Base-by-base conservation (phyloP, 148 eudicot genomes). In the Camellia granthamiana region DNA sequence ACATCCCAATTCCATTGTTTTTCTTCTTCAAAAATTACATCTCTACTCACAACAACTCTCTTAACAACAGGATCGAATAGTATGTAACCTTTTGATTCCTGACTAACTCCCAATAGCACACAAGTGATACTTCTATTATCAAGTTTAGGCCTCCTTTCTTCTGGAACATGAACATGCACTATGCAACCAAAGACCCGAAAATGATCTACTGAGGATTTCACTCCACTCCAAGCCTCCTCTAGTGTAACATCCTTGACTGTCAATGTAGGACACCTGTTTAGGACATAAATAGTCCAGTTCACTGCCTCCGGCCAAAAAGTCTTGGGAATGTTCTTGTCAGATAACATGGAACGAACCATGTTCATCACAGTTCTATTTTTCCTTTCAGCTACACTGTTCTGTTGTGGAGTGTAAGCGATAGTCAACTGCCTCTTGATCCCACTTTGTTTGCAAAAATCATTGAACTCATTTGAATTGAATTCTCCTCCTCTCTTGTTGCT, bases 401-500 rank as follows among this genome's bases (percentile, higher is more conserved):
- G 14, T 58, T 6, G 16, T 0, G 61, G 16, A 11, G 16, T 58
- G 12, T 11, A 58, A 10, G 16, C 15, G 14, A 0, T 14, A 13
- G 15, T 58, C 16, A 11, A 58, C 16, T 58, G 3, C 61, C 61
- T 58, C 9, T 58, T 1, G 61, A 11, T 14, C 3, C 14, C 14
- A 58, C 15, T 11, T 58, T 14, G 14, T 58, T 3, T 3, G 1
- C 14, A 79, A 19, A 69, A 79, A 2, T 79, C 47, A 2, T 38
- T 59, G 68, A 79, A 79, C 12, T 70, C 81, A 44, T 47, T n/a
- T 11, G 69, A 77, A 18, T 19, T 16, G 59, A 21, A 70, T 51
- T 69, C 75, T 55, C 60, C 82, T 16, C 82, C 76, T 38, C 80
- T 66, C 49, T 67, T 78, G 11, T 41, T 41, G 21, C 80, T 41